Evolutionary conservation across 2,329 filamentous ascomycete genomes (phyloP).

Genomic region (Neonectria magnoliae): DNA sequence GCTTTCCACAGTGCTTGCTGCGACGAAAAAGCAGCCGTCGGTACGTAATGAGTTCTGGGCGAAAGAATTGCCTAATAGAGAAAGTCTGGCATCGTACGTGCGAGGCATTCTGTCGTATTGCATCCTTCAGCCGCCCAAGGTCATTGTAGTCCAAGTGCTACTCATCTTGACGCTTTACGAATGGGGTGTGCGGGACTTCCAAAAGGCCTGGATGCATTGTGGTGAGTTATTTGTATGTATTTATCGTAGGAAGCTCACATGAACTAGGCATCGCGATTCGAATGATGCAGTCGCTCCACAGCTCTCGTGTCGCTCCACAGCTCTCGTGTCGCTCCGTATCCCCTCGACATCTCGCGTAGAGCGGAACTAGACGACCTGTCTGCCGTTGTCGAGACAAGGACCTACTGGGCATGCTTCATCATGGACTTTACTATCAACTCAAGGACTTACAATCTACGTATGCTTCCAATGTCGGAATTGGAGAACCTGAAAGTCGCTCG

Average conservation of each 20-base stretch:
- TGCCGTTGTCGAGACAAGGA: conserved; percentile 49
- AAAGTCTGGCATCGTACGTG: conserved; percentile 29
- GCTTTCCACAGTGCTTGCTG: conserved; percentile 30
- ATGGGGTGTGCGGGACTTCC: conserved; percentile 54
- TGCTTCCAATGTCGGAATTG: conserved; percentile 50
- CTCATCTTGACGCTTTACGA: conserved; percentile 53
- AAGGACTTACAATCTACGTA: conserved; percentile 51
- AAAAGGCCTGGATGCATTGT: conserved; percentile 56
- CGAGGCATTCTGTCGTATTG: conserved; percentile 24
- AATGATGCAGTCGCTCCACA: conserved; percentile 40
- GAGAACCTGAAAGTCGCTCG: conserved; percentile 46
- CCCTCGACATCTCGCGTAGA: conserved; percentile 28
- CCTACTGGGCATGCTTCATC: conserved; percentile 58
- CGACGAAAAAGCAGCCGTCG: conserved; percentile 28
- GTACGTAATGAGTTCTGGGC: conserved; percentile 29
- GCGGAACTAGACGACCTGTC: conserved; percentile 26
- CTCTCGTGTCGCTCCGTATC: conserved; percentile 29
- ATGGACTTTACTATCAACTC: conserved; percentile 57
- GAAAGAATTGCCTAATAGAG: conserved; percentile 9
- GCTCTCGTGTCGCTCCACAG: conserved; percentile 36
- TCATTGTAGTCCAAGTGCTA: conserved; percentile 51
- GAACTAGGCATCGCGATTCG: conserved; percentile 34
- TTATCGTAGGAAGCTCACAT: neutral
- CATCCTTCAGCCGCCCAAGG: conserved; percentile 32
- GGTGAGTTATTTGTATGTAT: neutral